These are phyloP conservation scores for Phaffia rhodozyma DNA, from an alignment of 1,284 basidiomycete species.

Conservation along the genomic window DNA sequence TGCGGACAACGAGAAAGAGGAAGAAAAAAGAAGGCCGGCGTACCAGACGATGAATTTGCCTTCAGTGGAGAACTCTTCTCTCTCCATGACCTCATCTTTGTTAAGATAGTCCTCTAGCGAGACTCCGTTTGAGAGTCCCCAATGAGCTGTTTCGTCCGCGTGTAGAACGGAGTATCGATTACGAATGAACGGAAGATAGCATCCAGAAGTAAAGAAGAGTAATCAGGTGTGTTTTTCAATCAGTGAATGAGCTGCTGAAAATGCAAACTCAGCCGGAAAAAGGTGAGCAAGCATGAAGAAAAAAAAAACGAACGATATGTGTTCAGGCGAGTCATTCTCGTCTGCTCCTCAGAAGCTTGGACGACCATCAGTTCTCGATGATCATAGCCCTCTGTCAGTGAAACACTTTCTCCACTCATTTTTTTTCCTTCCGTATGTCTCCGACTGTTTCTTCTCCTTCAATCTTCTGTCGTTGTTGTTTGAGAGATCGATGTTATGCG, in stretches of 20 bases:
- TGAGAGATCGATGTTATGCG: no score
- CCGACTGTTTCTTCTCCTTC: no score
- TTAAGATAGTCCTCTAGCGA: slow-evolving; percentile 1
- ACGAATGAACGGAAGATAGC: no score
- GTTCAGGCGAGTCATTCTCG: not conserved
- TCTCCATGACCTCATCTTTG: slow-evolving; percentile 13
- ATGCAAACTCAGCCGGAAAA: no score
- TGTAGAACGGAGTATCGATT: not conserved
- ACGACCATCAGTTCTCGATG: no score
- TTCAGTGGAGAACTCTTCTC: slow-evolving; percentile 1
- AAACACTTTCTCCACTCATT: no score
- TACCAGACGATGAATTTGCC: slow-evolving; percentile 4
- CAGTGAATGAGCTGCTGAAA: no score
- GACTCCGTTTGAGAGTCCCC: slow-evolving; percentile 7
- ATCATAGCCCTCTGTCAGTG: no score
- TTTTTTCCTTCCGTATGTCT: no score
- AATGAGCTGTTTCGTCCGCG: not conserved
- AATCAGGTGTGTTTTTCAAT: no score
- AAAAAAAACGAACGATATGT: slow-evolving; percentile 1
- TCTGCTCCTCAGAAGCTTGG: not conserved
- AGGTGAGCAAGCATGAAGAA: no score
- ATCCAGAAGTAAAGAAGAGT: not conserved
- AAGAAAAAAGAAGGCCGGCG: not conserved
- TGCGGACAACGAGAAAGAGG: not conserved
- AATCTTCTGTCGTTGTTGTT: no score